These are phyloP conservation scores for Dianthus caryophyllus DNA, from an alignment of 148 eudicot species.

Conservation along the genomic window DNA sequence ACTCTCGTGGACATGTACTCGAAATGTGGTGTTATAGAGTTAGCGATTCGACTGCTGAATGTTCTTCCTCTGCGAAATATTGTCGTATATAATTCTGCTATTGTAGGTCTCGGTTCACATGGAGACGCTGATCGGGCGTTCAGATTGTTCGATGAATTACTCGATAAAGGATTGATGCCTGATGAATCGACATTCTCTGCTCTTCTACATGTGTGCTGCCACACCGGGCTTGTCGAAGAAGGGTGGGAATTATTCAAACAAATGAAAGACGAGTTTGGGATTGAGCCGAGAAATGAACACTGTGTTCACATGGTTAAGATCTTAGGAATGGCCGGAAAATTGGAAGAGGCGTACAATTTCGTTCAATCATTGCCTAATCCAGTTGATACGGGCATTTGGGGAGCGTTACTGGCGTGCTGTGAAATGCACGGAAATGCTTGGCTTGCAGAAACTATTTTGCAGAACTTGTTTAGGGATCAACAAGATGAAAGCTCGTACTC, in stretches of 20 bases:
- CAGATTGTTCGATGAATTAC: conserved; percentile 36
- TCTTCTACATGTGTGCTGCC: conserved; percentile 72
- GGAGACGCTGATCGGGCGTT: conserved; percentile 59
- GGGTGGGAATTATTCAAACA: conserved; percentile 43
- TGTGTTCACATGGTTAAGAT: conserved; percentile 72
- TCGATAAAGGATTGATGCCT: conserved; percentile 43
- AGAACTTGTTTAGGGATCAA: conserved; percentile 31
- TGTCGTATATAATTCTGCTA: conserved; percentile 57
- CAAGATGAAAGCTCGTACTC: conserved; percentile 30
- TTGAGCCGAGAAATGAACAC: conserved; percentile 60
- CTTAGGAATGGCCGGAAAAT: conserved; percentile 66
- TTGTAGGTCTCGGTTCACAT: conserved; percentile 56
- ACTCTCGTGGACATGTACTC: conserved; percentile 79
- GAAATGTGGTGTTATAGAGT: conserved; percentile 66
- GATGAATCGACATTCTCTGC: conserved; percentile 70
- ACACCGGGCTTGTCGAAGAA: conserved; percentile 59
- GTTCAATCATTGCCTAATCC: conserved; percentile 44
- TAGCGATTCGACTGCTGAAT: conserved; percentile 44
- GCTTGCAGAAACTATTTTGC: conserved; percentile 47
- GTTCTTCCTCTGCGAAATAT: conserved; percentile 35
- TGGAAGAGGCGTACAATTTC: conserved; percentile 63
- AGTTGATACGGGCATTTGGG: conserved; percentile 69
- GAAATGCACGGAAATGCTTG: conserved; percentile 52
- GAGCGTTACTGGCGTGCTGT: conserved; percentile 81
- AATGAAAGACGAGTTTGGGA: conserved; percentile 59